Base-by-base conservation (phyloP, 2,329 filamentous ascomycete genomes). In the Beauveria sp. region DNA sequence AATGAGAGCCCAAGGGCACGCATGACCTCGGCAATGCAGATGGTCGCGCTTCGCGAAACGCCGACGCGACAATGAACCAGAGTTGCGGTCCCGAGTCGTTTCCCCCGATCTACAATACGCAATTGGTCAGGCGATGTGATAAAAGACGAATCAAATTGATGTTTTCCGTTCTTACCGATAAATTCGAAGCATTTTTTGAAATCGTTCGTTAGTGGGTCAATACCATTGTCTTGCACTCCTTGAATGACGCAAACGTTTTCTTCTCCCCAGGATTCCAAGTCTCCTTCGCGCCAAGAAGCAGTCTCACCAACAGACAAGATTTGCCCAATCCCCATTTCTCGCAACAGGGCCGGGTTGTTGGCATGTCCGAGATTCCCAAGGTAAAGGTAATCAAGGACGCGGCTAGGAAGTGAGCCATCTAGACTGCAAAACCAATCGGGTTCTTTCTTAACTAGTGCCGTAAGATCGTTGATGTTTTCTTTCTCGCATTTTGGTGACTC, bases 1-100 rank as follows among this genome's bases (percentile, higher is more conserved):
- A 98, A 93, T 0, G 91, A 95, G 66, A 97, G 77, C 24, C 85
- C 81, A 67, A 91, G 75, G 28, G 88, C 81, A 42, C 88, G 86
- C 95, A 99, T 99, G 42, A 98, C 91, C 74, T 98, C 93, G n/a
- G 95, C 95, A 69, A 99, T 99, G 72, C 95, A 98, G 64, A 99
- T 97, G 1, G 93, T 99, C 14, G 95, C 95, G 65, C 91, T 96
- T 57, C 95, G 86, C 56, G 93, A 97, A 60, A 99, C 95, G 53
- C 95, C 95, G 8, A 99, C 95, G 20, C 95, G 88, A 72, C 95
- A 99, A 73, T 99, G 95, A 18, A 99, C 95, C 61, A 99, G 81
- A 0, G 95, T 98, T 26, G 93, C 91, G 5, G 85, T 90, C 34
- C 89, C 88, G 49, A 89, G 88, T 43, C 77, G 77, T 70, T 88